Base-by-base conservation (phyloP, 768 basidiomycete species). In the Tulasnella sp. region DNA sequence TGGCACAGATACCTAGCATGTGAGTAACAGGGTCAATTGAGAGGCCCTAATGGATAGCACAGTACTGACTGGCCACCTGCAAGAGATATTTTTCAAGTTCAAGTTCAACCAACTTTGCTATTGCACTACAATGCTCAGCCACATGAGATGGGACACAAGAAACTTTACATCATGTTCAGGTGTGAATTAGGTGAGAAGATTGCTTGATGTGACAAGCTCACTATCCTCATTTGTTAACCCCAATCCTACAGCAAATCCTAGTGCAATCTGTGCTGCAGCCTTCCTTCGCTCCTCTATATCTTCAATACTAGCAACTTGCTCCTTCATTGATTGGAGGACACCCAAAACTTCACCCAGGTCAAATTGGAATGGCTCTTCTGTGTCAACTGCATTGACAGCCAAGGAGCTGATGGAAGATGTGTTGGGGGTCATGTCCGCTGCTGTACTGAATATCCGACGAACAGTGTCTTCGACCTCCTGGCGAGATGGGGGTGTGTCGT, bases 211-310 rank as follows among this genome's bases (percentile, higher is more conserved):
- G 11, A 25, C 17, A 9, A 43, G 17, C 41, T 52, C 54, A 8
- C 27, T 17, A 11, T 34, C 48, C 5, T 36, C 55, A 32, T 25
- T 29, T 46, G n/a, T 25, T 19, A 59, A 42, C 5, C 59, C 73
- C 52, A 87, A 68, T 2, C 84, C 85, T 67, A 85, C 83, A 5
- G 82, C 84, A 49, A 88, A 68, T 0, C 83, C 83, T 0, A 88
- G 70, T 21, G 86, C 84, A 19, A 84, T 83, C 43, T 73, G 71
- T 6, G 86, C 86, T 0, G 86, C 86, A 23, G 84, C 80, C 63
- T 71, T 77, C 62, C 82, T 71, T 61, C 79, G 72, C 68, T 83
- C 83, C 21, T 72, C 73, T 62, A 81, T 78, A 63, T 82, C 74
- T 4, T 72, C 69, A 70, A 88, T 84, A 9, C 71, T 75, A 21